Conservation (phyloP, 2,329 filamentous ascomycete species). For the Zopfia rhizophila region DNA sequence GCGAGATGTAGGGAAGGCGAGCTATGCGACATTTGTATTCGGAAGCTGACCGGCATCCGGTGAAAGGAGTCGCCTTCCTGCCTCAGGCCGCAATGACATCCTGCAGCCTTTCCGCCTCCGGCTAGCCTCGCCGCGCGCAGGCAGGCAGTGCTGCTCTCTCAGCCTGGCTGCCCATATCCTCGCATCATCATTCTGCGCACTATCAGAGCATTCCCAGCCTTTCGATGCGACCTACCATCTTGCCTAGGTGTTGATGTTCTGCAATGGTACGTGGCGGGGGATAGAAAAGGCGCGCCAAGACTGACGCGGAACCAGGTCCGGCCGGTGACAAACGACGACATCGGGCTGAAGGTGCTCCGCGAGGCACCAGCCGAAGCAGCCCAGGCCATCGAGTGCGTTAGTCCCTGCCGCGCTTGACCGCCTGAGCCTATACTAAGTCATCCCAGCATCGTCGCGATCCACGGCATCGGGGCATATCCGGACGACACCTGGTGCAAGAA, state of each 20-base stretch:
- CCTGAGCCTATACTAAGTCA: slow-evolving; percentile 12
- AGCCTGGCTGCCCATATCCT: slow-evolving; percentile 6
- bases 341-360: slow-evolving; percentile 33
- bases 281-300: slow-evolving; percentile 12
- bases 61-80: too few species aligned
- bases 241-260: not conserved
- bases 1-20: too few species aligned
- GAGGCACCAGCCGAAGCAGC: slow-evolving; percentile 25
- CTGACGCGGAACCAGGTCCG: slow-evolving; percentile 25
- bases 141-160: slow-evolving; percentile 12
- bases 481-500: slow-evolving; percentile 44
- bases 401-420: slow-evolving; percentile 1
- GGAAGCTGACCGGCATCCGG: too few species aligned
- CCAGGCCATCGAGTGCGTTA: slow-evolving; percentile 27
- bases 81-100: too few species aligned
- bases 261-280: slow-evolving; percentile 20
- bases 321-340: slow-evolving; percentile 30
- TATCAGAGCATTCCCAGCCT: slow-evolving; percentile 4
- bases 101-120: too few species aligned
- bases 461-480: slow-evolving; percentile 40
- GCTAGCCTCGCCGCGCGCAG: slow-evolving; percentile 17
- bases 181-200: slow-evolving; percentile 5
- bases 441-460: slow-evolving; percentile 38
- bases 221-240: not conserved
- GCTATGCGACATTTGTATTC: too few species aligned